These are phyloP conservation scores for Yamadazyma paraphyllophila DNA, from an alignment of 805 yeast genomes.

Conservation along the genomic window DNA sequence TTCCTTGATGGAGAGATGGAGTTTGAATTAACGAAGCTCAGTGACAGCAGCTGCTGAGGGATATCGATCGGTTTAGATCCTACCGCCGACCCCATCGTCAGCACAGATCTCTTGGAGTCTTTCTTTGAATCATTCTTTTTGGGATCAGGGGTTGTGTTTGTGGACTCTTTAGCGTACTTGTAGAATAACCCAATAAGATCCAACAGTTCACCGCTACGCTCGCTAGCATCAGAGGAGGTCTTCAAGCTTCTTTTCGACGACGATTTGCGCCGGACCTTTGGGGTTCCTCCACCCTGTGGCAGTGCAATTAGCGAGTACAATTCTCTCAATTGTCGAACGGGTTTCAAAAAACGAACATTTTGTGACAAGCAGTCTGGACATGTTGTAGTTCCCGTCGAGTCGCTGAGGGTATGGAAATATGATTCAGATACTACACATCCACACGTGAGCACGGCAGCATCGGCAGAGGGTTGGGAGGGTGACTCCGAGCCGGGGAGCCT, in stretches of 20 bases:
- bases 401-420: constrained; percentile 17
- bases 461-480: constrained; percentile 21
- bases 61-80: constrained; percentile 8
- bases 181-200: constrained; percentile 37
- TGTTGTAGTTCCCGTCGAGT: constrained; percentile 5
- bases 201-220: too few species aligned
- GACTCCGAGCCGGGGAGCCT: constrained; percentile 6
- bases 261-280: constrained; percentile 18
- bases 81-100: too few species aligned
- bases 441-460: constrained; percentile 38
- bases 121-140: too few species aligned
- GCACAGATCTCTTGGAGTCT: too few species aligned
- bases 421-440: constrained; percentile 41
- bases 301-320: constrained; percentile 24
- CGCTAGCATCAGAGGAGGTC: constrained; percentile 11
- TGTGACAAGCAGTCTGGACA: constrained; percentile 27
- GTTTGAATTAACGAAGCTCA: constrained; percentile 7
- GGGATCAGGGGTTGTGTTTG: neutral
- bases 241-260: constrained; percentile 21
- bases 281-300: neutral
- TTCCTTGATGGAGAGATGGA: constrained; percentile 17
- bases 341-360: constrained; percentile 20
- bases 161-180: constrained; percentile 40
- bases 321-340: constrained; percentile 33
- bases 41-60: neutral